A percentile compares a stretch with the other conserved stretches of the same genome.
phyloP scores from a whole-genome alignment of 148 eudicot genomes.

The Polygonum maritimum region DNA sequence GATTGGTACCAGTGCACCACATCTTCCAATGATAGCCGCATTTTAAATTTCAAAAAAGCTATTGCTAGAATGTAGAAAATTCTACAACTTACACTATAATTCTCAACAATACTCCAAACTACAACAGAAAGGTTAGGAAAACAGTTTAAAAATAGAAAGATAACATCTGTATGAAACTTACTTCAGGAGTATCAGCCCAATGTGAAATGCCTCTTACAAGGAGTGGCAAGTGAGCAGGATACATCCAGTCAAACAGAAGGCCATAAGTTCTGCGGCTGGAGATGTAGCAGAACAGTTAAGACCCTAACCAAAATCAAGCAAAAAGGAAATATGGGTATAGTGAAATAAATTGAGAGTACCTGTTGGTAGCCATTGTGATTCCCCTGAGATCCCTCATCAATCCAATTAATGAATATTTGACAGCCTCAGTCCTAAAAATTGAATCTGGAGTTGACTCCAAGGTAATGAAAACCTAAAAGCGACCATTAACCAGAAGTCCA shows the following conservation, averaged over 20 bases:
- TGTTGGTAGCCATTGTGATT: constrained; percentile 89
- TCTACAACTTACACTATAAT: background rate
- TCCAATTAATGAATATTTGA: constrained; percentile 76
- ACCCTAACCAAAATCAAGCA: background rate
- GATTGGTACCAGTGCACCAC: background rate
- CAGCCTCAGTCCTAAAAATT: constrained; percentile 68
- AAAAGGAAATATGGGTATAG: background rate
- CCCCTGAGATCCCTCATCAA: constrained; percentile 96
- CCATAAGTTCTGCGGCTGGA: constrained; percentile 88
- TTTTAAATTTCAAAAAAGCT: background rate
- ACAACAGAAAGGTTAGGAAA: background rate
- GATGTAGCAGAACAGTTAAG: constrained; percentile 10
- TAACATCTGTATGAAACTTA: constrained; percentile 17
- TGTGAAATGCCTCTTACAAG: constrained; percentile 84
- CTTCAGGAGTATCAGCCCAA: constrained; percentile 99
- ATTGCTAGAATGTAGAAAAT: background rate
- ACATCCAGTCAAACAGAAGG: constrained; percentile 91
- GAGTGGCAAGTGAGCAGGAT: constrained; percentile 84
- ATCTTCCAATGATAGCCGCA: background rate
- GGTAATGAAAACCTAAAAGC: constrained; percentile 53
- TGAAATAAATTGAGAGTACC: constrained; percentile 25
- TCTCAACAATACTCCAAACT: background rate
- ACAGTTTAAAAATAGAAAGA: background rate
- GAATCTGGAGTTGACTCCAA: constrained; percentile 76
- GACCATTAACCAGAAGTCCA: constrained; percentile 2